Evolutionary conservation across 2,329 filamentous ascomycete genomes (phyloP).

Genomic region (Escovopsis weberi): DNA sequence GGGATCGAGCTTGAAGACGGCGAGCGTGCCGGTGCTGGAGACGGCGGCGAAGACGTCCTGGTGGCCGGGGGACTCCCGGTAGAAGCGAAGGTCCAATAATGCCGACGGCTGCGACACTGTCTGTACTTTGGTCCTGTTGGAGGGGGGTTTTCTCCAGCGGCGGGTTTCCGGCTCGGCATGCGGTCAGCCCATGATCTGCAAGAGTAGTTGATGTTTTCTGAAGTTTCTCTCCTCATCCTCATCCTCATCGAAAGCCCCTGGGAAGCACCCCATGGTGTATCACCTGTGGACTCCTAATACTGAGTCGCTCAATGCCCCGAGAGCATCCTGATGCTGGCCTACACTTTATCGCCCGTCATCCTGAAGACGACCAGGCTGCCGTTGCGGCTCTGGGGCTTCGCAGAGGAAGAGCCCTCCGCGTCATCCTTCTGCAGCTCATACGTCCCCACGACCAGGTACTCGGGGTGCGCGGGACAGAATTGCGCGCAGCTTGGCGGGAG

Average conservation of each 20-base stretch:
- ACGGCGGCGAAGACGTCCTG: constrained; percentile 53
- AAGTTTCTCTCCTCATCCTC: background rate
- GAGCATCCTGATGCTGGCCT: constrained; percentile 18
- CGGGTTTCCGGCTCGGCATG: too few relatives aligned
- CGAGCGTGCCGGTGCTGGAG: constrained; percentile 60
- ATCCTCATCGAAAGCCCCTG: too few relatives aligned
- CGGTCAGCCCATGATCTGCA: background rate
- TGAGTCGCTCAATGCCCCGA: background rate
- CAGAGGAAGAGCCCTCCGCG: constrained; percentile 1
- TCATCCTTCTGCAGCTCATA: constrained; percentile 54
- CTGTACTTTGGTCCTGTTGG: constrained; percentile 27
- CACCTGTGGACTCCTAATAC: background rate
- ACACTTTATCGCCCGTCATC: constrained; percentile 40
- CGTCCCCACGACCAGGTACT: constrained; percentile 68
- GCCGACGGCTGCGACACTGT: constrained; percentile 52
- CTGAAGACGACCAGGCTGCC: constrained; percentile 59
- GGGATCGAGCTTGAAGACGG: constrained; percentile 44
- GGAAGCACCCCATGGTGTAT: too few relatives aligned
- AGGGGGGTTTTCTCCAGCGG: background rate
- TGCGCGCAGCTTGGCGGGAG: constrained; percentile 67
- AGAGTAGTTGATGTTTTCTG: background rate
- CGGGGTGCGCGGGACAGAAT: constrained; percentile 47
- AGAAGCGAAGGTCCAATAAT: constrained; percentile 76
- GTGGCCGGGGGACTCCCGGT: constrained; percentile 25
- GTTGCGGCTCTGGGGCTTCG: constrained; percentile 46